phyloP scores from a whole-genome alignment of 192 early-diverging fungal genomes.

The Backusella liffmaniae region DNA sequence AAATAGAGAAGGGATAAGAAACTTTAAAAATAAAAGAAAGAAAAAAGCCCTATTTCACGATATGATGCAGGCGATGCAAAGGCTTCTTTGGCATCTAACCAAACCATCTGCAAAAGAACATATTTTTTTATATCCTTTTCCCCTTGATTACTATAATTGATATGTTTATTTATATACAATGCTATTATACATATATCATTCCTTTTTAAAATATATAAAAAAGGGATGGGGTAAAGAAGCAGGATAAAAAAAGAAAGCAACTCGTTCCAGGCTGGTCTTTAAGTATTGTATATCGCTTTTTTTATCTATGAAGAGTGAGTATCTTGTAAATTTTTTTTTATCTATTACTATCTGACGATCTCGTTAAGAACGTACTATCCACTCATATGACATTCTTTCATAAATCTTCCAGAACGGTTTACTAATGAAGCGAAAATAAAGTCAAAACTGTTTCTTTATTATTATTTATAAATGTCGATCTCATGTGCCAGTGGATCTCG shows the following conservation, averaged over 20 bases:
- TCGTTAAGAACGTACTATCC: not conserved
- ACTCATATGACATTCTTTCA: not conserved
- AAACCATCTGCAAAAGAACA: conserved; percentile 10
- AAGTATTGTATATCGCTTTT: not conserved
- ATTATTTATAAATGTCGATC: not conserved
- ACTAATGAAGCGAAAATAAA: not conserved
- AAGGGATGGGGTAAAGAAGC: not conserved
- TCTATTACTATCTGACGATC: not conserved
- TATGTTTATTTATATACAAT: conserved; percentile 5
- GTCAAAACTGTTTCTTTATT: not conserved
- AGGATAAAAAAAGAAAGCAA: not conserved
- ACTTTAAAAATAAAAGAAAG: not conserved
- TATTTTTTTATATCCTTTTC: not conserved
- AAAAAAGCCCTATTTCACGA: not conserved
- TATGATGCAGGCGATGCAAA: conserved; percentile 2
- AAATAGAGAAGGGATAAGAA: not conserved
- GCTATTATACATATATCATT: not conserved
- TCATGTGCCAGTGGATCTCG: not conserved
- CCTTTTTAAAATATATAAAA: not conserved
- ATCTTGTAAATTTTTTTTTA: not conserved
- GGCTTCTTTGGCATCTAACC: conserved; percentile 10
- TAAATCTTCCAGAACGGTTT: not conserved
- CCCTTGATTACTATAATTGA: conserved; percentile 1
- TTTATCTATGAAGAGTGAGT: not conserved
- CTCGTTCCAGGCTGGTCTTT: not conserved